Percentiles rank a stretch among this genome's conserved stretches.
phyloP scores from a whole-genome alignment of 352 stramenopile genomes.

The Globisporangium okanoganense region DNA sequence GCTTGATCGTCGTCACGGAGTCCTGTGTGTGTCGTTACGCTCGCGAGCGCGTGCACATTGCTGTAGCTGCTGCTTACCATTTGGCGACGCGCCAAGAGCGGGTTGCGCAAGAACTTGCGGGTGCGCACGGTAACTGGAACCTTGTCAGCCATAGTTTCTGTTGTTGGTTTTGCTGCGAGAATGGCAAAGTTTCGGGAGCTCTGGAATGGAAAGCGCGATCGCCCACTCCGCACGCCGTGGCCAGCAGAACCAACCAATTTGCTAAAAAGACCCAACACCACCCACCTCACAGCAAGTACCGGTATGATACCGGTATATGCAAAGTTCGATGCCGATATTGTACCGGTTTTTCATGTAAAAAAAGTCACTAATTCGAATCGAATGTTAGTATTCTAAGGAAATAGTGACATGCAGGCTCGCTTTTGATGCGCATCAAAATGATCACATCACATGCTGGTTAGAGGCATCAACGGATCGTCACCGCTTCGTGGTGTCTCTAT shows the following conservation, averaged over 20 bases:
- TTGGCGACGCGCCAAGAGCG: constrained; percentile 96
- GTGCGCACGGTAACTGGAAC: constrained; percentile 97
- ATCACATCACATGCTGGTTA: not conserved
- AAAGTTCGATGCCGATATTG: no score
- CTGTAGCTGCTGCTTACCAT: constrained; percentile 79
- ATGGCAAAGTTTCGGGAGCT: constrained; percentile 23
- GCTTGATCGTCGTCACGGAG: no score
- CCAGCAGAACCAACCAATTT: constrained; percentile 81
- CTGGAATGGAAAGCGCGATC: constrained; percentile 2
- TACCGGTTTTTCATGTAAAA: no score
- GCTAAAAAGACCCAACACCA: constrained; percentile 20
- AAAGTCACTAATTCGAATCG: not conserved
- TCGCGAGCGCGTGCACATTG: not conserved
- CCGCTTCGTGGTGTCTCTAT: not conserved
- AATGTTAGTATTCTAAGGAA: not conserved
- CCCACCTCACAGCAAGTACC: constrained; percentile 18
- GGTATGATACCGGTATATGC: not conserved
- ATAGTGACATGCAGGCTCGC: not conserved
- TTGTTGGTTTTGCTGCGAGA: constrained; percentile 49
- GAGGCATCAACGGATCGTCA: no score
- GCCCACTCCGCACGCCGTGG: constrained; percentile 9
- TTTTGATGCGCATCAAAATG: not conserved
- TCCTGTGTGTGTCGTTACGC: not conserved
- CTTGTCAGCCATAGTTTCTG: constrained; percentile 90
- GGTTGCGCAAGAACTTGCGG: constrained; percentile 99